phyloP scores from a whole-genome alignment of 495 filamentous ascomycete genomes.

The Pyrenopolyporus hunteri region DNA sequence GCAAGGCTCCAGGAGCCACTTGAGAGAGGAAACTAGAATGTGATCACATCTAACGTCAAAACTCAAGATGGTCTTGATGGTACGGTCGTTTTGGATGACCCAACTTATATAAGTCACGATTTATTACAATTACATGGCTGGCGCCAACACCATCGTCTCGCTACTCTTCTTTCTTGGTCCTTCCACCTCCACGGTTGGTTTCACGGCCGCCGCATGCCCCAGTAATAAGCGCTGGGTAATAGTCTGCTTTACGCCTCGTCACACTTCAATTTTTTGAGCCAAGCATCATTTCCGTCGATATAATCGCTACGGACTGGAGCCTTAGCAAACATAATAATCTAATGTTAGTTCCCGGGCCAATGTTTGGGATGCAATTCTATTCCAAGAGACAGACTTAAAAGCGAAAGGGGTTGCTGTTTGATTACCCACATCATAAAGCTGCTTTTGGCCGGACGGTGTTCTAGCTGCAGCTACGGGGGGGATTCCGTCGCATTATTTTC shows the following conservation, averaged over 20 bases:
- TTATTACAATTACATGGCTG: slow-evolving; percentile 7
- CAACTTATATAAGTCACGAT: slow-evolving; percentile 20
- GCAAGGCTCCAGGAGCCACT: slow-evolving; percentile 52
- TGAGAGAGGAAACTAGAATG: slow-evolving; percentile 51
- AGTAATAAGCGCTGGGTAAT: not conserved
- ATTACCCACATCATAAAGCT: slow-evolving; percentile 1
- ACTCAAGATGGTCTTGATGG: not conserved
- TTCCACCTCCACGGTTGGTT: not conserved
- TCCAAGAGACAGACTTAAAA: not conserved
- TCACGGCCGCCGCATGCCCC: not conserved
- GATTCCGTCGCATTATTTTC: slow-evolving; percentile 2
- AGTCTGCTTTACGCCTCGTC: not conserved
- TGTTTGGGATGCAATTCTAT: slow-evolving; percentile 1
- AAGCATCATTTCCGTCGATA: slow-evolving; percentile 14
- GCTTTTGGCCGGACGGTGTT: not conserved
- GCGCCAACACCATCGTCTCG: slow-evolving; percentile 13
- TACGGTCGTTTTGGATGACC: not conserved
- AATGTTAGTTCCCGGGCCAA: slow-evolving; percentile 19
- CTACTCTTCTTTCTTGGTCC: not conserved
- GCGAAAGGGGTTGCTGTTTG: not conserved
- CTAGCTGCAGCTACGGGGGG: slow-evolving; percentile 9
- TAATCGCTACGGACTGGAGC: slow-evolving; percentile 16
- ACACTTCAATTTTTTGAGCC: slow-evolving; percentile 2
- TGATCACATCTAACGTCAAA: slow-evolving; percentile 15
- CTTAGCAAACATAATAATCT: slow-evolving; percentile 33